Base-by-base conservation (phyloP, 1,284 basidiomycete genomes). In the Boletus holoroseus region DNA sequence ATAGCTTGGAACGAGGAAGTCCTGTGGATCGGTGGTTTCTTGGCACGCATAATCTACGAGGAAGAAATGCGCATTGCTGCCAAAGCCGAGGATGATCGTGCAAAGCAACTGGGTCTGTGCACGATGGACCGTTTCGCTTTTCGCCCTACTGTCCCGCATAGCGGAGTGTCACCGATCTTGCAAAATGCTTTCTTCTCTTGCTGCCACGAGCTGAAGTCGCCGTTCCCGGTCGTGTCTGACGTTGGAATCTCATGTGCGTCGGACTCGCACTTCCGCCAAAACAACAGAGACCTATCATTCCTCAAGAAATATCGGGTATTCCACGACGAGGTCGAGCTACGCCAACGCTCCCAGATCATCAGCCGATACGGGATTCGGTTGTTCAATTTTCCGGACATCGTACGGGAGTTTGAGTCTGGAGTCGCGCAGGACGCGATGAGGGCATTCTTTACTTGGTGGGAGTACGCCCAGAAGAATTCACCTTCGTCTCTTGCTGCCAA, bases 361-460 rank as follows among this genome's bases (percentile, higher is more conserved):
- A 4, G 22, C 0, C 49, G 39, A 18, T 79, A 80, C 1, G 66
- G 90, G 60, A 77, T 98, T 12, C 81, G 78, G 47, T 74, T 80
- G 7, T 85, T 94, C 55, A 79, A 0, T 0, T 90, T 94, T 60
- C 73, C 80, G 18, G 95, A 98, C 64, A 88, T 98, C 12, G 72
- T 95, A 47, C 69, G 73, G 34, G 52, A 54, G 20, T 54, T 54
- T n/a, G 9, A 38, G n/a, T 74, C 0, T 16, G 89, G 16, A 83
- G 92, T 96, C 26, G 68, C 71, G 0, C 80, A 88, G 51, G 69
- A 75, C 6, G 90, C 95, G 69, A 85, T 91, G 76, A 71, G 83
- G 15, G 81, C 81, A 1, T 94, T 89, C 66, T 72, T 98, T 59
- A 77, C 79, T 50, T 99, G 95, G 95, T 96, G 94, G 90, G 79